Percentiles rank a stretch among this genome's conserved stretches.
phyloP scores from a whole-genome alignment of 352 stramenopile species.

The Globisporangium spiculum region DNA sequence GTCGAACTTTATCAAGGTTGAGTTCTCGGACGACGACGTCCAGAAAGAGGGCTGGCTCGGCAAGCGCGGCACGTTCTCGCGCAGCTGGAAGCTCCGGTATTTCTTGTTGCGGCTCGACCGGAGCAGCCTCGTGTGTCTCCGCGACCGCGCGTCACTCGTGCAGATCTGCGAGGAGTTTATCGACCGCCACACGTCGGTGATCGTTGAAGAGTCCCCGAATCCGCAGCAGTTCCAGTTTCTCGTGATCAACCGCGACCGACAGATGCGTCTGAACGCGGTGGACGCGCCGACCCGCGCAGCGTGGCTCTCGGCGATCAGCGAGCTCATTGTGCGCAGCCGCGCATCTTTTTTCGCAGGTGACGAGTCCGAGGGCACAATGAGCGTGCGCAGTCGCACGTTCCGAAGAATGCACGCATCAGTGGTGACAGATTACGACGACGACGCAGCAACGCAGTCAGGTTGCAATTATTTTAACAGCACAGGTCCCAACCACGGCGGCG shows the following conservation, averaged over 20 bases:
- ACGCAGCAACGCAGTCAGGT: constrained; percentile 27
- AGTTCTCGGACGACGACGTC: constrained; percentile 74
- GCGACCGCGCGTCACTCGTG: constrained; percentile 68
- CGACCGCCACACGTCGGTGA: constrained; percentile 69
- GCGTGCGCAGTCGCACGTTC: constrained; percentile 42
- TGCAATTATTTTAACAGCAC: background rate
- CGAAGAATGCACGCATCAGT: constrained; percentile 49
- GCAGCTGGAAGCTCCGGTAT: constrained; percentile 85
- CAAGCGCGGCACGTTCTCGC: constrained; percentile 57
- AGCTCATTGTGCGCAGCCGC: constrained; percentile 77
- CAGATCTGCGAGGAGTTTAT: constrained; percentile 67
- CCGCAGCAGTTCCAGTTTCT: constrained; percentile 80
- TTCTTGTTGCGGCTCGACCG: constrained; percentile 69
- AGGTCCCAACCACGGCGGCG: constrained; percentile 10
- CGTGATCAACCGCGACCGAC: constrained; percentile 67
- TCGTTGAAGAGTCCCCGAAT: constrained; percentile 59
- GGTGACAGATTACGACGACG: constrained; percentile 38
- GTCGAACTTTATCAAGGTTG: constrained; percentile 49
- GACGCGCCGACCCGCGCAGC: constrained; percentile 47
- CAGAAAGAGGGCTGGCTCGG: constrained; percentile 78
- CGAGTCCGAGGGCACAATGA: constrained; percentile 57
- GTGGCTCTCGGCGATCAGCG: constrained; percentile 77
- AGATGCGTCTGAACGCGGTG: constrained; percentile 69
- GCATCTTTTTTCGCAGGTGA: constrained; percentile 73
- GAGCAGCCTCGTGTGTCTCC: constrained; percentile 74